Evolutionary conservation across 768 basidiomycete species (phyloP).

Genomic region (Podaxis sp.): DNA sequence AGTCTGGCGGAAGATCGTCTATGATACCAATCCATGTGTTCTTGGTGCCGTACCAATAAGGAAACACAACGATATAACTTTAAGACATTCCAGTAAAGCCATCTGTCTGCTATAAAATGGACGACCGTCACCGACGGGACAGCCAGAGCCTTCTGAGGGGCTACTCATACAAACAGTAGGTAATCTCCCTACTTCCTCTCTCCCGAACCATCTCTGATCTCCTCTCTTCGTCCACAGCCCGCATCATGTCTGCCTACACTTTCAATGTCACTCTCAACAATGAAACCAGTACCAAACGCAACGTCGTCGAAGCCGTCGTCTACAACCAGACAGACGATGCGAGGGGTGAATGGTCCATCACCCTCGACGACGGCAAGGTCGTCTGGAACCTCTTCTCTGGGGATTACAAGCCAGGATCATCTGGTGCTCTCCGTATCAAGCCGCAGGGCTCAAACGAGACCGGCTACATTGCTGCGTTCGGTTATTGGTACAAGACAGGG

Average conservation of each 20-base stretch:
- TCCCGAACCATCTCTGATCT: not conserved
- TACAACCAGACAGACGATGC: not conserved
- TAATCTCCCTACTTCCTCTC: not conserved
- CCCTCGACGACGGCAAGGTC: not conserved
- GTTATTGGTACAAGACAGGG: not conserved
- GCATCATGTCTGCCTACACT: not conserved
- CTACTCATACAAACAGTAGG: not conserved
- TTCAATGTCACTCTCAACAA: not conserved
- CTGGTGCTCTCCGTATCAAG: not conserved
- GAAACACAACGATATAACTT: not conserved
- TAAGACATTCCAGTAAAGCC: no score
- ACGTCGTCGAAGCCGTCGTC: not conserved
- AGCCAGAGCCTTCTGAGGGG: no score
- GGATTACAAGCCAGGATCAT: no score
- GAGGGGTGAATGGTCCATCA: not conserved
- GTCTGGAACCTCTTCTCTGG: not conserved
- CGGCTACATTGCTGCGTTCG: not conserved
- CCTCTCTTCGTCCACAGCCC: not conserved
- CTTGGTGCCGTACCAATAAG: not conserved
- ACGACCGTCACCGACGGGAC: no score
- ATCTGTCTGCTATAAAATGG: no score
- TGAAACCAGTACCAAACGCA: not conserved
- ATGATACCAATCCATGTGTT: no score
- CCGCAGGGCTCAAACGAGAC: not conserved
- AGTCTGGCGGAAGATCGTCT: no score